phyloP scores from a whole-genome alignment of 148 eudicot genomes.

The Pouteria glomerata region DNA sequence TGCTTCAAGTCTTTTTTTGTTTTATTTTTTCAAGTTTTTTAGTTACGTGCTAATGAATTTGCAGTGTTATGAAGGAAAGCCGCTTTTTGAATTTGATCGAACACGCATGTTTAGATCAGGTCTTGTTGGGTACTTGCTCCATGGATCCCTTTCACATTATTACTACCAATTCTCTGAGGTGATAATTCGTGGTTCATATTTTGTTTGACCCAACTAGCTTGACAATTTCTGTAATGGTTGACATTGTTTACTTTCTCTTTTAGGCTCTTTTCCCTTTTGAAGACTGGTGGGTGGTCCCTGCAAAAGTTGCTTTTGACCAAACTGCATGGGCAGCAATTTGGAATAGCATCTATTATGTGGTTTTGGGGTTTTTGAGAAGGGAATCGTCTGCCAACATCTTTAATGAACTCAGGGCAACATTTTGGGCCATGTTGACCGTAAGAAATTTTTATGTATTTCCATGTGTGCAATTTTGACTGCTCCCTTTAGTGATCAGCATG shows the following conservation, averaged over 20 bases:
- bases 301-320: conserved; percentile 85
- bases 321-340: conserved; percentile 77
- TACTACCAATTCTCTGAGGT: conserved; percentile 93
- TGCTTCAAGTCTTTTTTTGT: not conserved
- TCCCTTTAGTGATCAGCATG: not conserved
- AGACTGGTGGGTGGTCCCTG: conserved; percentile 91
- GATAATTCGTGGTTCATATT: conserved; percentile 5
- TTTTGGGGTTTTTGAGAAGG: conserved; percentile 55
- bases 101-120: conserved; percentile 81
- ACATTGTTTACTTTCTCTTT: not conserved
- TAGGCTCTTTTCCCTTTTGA: conserved; percentile 72
- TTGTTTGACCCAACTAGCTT: not conserved
- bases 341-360: conserved; percentile 80
- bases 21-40: not conserved
- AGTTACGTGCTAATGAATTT: conserved; percentile 8
- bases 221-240: not conserved
- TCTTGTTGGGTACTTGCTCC: conserved; percentile 70
- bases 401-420: conserved; percentile 60
- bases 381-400: conserved; percentile 58
- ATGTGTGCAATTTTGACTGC: not conserved
- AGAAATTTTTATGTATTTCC: conserved; percentile 12
- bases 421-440: conserved; percentile 86
- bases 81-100: conserved; percentile 79
- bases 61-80: conserved; percentile 92
- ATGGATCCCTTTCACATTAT: conserved; percentile 89